These are phyloP conservation scores for Nannochloris sp. DNA, from an alignment of 139 green algal genomes.

Conservation along the genomic window DNA sequence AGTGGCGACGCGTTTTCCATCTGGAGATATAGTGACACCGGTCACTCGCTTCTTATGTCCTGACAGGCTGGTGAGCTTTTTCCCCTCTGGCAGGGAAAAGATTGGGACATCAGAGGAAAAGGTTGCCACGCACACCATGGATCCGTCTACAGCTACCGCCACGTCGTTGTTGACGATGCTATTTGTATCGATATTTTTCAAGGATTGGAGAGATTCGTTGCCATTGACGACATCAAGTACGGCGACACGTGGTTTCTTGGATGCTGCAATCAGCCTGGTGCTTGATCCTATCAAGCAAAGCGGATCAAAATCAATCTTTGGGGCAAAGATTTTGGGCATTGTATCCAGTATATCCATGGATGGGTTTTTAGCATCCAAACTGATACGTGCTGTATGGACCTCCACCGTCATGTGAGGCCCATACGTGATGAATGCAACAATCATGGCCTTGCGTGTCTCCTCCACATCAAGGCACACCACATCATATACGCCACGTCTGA, in stretches of 20 bases:
- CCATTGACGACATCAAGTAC: not conserved
- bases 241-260: not conserved
- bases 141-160: conserved; percentile 25
- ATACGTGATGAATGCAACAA: too few relatives aligned
- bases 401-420: too few relatives aligned
- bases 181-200: conserved; percentile 12
- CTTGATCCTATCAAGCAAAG: too few relatives aligned
- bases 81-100: conserved; percentile 16
- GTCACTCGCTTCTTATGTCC: conserved; percentile 2
- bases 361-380: too few relatives aligned
- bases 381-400: too few relatives aligned
- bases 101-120: conserved; percentile 44
- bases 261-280: conserved; percentile 7
- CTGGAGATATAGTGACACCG: conserved; percentile 29
- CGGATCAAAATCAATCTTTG: too few relatives aligned
- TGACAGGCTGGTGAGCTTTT: conserved; percentile 28
- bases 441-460: too few relatives aligned
- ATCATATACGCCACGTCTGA: too few relatives aligned
- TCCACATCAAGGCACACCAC: too few relatives aligned
- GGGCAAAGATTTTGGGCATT: too few relatives aligned
- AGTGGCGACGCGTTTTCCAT: conserved; percentile 23
- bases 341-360: too few relatives aligned
- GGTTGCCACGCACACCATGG: conserved; percentile 33
- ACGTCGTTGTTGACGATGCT: conserved; percentile 30
- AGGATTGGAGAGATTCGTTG: not conserved